Percentiles rank a stretch among this genome's conserved stretches.
Evolutionary conservation across 306 rosid species (phyloP).

Genomic region (Dicorynia guianensis): DNA sequence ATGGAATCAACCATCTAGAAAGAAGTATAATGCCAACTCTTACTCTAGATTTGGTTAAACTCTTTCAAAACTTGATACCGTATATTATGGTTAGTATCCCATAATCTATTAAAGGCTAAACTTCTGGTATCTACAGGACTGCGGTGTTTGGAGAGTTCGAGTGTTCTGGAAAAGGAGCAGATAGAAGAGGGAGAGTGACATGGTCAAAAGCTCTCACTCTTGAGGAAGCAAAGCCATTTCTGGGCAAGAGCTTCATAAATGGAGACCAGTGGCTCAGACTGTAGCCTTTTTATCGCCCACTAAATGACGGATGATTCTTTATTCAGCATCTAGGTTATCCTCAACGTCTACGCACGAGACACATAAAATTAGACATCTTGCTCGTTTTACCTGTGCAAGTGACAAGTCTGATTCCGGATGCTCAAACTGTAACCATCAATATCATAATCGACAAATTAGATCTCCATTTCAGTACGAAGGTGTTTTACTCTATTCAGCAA

Average conservation of each 20-base stretch:
- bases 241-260: slow-evolving; percentile 50
- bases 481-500: neutral
- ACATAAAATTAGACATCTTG: neutral
- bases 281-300: slow-evolving; percentile 4
- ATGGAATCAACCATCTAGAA: slow-evolving; percentile 78
- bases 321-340: neutral
- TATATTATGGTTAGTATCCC: too few species aligned
- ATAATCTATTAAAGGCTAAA: too few species aligned
- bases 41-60: neutral
- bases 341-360: neutral
- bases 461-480: too few species aligned
- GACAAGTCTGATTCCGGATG: neutral
- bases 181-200: slow-evolving; percentile 47
- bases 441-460: neutral
- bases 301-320: neutral
- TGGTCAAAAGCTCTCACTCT: slow-evolving; percentile 57
- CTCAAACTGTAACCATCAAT: neutral
- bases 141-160: slow-evolving; percentile 57
- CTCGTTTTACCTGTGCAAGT: too few species aligned
- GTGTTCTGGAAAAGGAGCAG: slow-evolving; percentile 65
- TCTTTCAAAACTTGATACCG: neutral
- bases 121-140: slow-evolving; percentile 47
- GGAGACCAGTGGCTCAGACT: slow-evolving; percentile 68
- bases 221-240: slow-evolving; percentile 53
- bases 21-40: slow-evolving; percentile 48